Evolutionary conservation across 2,329 filamentous ascomycete genomes (phyloP).

Genomic region (Colletotrichum higginsianum): DNA sequence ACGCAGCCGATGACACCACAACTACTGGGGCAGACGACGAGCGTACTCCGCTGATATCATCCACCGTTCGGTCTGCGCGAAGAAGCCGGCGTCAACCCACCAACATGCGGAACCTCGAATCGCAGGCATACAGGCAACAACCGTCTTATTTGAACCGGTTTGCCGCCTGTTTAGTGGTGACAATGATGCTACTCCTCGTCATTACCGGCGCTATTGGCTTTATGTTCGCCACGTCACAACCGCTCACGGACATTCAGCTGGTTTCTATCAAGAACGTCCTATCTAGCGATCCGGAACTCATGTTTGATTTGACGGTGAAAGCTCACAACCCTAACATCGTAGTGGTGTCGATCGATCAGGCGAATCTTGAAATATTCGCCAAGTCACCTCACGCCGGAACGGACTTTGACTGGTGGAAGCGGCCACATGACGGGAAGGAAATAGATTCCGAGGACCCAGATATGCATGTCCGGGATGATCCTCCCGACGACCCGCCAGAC

Average conservation of each 20-base stretch:
- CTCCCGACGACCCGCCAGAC: slow-evolving; percentile 71
- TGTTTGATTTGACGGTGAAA: slow-evolving; percentile 90
- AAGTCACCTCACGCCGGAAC: slow-evolving; percentile 91
- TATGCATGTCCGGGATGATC: slow-evolving; percentile 51
- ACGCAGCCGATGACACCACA: slow-evolving; percentile 76
- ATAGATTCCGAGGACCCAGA: slow-evolving; percentile 33
- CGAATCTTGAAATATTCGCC: slow-evolving; percentile 94
- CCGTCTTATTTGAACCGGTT: slow-evolving; percentile 79
- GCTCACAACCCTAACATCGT: slow-evolving; percentile 96
- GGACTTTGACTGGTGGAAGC: slow-evolving; percentile 73
- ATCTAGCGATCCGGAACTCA: slow-evolving; percentile 93
- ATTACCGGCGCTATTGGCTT: slow-evolving; percentile 90
- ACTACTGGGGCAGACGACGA: slow-evolving; percentile 86
- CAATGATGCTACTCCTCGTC: slow-evolving; percentile 84
- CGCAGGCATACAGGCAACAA: slow-evolving; percentile 75
- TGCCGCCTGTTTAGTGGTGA: slow-evolving; percentile 89
- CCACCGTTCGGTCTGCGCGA: slow-evolving; percentile 70
- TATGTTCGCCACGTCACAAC: slow-evolving; percentile 91
- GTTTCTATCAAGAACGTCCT: slow-evolving; percentile 89
- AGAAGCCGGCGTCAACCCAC: slow-evolving; percentile 69
- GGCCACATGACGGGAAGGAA: slow-evolving; percentile 52
- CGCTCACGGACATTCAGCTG: slow-evolving; percentile 84
- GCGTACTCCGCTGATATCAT: slow-evolving; percentile 82
- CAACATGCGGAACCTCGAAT: slow-evolving; percentile 79
- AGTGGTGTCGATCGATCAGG: slow-evolving; percentile 85